phyloP scores from a whole-genome alignment of 768 basidiomycete species.

The Lentinus brumalis region DNA sequence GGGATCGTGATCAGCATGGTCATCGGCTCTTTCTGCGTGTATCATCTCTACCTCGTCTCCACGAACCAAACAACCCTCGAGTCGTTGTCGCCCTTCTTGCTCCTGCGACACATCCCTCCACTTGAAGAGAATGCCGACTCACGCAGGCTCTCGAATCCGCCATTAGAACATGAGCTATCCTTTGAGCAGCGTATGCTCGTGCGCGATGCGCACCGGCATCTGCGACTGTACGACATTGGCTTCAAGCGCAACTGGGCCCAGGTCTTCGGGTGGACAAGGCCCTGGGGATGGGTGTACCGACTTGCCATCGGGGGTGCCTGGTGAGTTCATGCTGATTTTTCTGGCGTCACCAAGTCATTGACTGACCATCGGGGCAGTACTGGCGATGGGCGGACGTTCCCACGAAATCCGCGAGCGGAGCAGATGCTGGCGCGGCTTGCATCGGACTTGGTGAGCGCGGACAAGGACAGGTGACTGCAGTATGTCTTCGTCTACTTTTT shows the following conservation, averaged over 20 bases:
- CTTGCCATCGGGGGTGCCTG: constrained; percentile 63
- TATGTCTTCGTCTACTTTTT: neutral
- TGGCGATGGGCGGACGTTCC: constrained; percentile 71
- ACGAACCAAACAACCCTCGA: constrained; percentile 89
- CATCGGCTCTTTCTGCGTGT: constrained; percentile 74
- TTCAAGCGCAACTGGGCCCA: constrained; percentile 71
- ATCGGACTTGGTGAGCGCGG: constrained; percentile 56
- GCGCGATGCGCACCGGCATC: constrained; percentile 57
- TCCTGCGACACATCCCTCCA: constrained; percentile 70
- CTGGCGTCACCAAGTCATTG: neutral
- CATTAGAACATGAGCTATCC: constrained; percentile 71
- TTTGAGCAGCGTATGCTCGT: constrained; percentile 66
- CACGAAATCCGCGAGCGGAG: constrained; percentile 68
- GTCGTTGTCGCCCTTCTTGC: constrained; percentile 70
- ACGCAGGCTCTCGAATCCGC: constrained; percentile 64
- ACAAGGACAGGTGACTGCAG: constrained; percentile 44
- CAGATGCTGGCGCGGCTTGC: constrained; percentile 69
- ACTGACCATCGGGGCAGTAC: constrained; percentile 29
- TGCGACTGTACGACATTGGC: constrained; percentile 74
- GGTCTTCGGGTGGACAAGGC: constrained; percentile 60
- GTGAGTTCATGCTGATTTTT: constrained; percentile 42
- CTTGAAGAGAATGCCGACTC: constrained; percentile 45
- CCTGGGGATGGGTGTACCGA: constrained; percentile 53
- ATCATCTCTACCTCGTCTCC: constrained; percentile 75
- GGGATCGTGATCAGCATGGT: constrained; percentile 63